A percentile compares a stretch with the other conserved stretches of the same genome.
These are phyloP conservation scores for Diaporthe citri DNA, from an alignment of 2,329 filamentous ascomycete species.

Conservation along the genomic window DNA sequence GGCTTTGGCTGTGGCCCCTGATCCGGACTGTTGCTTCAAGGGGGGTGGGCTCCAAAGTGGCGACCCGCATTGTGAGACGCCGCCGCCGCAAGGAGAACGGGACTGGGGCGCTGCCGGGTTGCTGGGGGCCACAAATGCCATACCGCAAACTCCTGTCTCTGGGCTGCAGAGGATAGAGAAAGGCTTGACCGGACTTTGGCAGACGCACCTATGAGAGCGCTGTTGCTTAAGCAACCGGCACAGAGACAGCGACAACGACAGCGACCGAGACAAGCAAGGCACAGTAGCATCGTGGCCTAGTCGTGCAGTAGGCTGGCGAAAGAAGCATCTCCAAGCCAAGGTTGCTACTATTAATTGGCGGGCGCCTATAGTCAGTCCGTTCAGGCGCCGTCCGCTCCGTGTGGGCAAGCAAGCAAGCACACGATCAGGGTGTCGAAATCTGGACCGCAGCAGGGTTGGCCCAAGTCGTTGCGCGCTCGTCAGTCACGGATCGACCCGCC, in stretches of 20 bases:
- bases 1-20: conserved; percentile 14
- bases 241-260: background rate
- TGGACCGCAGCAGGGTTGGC: conserved; percentile 22
- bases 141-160: background rate
- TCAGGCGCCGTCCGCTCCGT: background rate
- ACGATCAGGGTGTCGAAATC: conserved; percentile 10
- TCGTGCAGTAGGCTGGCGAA: conserved; percentile 15
- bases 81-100: conserved; percentile 6
- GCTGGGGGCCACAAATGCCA: background rate
- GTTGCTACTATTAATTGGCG: conserved; percentile 1
- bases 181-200: background rate
- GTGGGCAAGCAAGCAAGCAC: background rate
- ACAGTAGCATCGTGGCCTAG: conserved; percentile 16
- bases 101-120: background rate
- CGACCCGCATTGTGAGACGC: conserved; percentile 29
- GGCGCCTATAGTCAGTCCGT: conserved; percentile 13
- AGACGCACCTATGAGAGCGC: background rate
- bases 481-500: conserved; percentile 35
- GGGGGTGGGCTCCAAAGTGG: conserved; percentile 22
- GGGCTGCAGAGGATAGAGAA: background rate
- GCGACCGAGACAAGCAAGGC: background rate
- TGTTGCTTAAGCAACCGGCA: conserved; percentile 28
- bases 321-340: conserved; percentile 7
- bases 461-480: conserved; percentile 22
- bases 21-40: conserved; percentile 26